Percentiles rank a stretch among this genome's conserved stretches.
Conservation (phyloP, 331 rosid species). For the Pyracantha coccinea region DNA sequence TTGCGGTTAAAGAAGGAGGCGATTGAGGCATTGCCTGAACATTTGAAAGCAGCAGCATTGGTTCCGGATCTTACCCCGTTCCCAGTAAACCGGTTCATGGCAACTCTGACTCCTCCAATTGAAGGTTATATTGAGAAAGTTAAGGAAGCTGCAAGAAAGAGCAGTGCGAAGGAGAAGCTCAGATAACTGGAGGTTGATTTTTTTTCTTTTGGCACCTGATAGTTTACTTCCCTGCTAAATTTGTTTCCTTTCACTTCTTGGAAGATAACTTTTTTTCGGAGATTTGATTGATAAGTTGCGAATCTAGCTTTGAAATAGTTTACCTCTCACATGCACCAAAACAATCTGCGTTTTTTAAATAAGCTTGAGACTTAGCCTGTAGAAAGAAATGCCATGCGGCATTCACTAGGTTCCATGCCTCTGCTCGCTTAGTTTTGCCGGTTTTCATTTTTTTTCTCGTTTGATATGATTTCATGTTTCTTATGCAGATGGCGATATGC, state of each 20-base stretch:
- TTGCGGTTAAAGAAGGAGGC: conserved; percentile 73
- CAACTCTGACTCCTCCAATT: conserved; percentile 84
- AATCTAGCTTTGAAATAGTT: neutral
- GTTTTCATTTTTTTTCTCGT: neutral
- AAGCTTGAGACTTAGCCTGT: neutral
- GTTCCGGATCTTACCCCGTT: conserved; percentile 69
- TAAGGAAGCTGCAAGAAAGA: conserved; percentile 72
- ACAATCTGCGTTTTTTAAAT: neutral
- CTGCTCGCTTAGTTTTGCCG: neutral
- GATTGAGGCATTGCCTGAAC: conserved; percentile 77
- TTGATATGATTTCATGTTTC: neutral
- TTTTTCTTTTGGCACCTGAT: neutral
- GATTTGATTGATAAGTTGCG: neutral
- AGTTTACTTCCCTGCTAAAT: neutral
- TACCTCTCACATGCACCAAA: neutral
- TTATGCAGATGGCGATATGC: conserved; percentile 13
- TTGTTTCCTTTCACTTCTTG: neutral
- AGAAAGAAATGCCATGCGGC: neutral
- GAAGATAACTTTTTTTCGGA: neutral
- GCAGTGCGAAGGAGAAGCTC: conserved; percentile 67
- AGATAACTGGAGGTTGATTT: conserved; percentile 40
- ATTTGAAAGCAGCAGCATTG: conserved; percentile 67
- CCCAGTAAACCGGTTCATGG: conserved; percentile 72
- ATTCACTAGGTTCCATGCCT: neutral
- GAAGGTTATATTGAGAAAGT: conserved; percentile 75